phyloP scores from a whole-genome alignment of 306 rosid species.

The Herpetospermum pedunculosum region DNA sequence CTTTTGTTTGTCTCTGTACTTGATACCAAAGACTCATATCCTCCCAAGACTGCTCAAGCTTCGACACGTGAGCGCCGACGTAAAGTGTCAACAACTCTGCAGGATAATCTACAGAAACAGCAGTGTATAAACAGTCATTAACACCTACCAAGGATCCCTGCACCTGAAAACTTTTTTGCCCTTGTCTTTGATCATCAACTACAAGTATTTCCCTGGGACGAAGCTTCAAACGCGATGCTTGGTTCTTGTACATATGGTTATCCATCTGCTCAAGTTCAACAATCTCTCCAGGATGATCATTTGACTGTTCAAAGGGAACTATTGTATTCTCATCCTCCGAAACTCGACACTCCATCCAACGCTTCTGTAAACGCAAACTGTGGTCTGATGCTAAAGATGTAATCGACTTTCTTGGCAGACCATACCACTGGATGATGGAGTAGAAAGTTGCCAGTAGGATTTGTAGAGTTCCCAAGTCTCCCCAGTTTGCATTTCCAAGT shows the following conservation, averaged over 20 bases:
- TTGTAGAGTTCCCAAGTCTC: conserved; percentile 78
- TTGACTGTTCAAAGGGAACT: conserved; percentile 40
- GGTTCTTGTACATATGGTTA: conserved; percentile 19
- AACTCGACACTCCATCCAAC: conserved; percentile 59
- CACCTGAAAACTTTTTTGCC: conserved; percentile 70
- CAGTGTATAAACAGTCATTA: conserved; percentile 47
- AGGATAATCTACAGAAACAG: conserved; percentile 57
- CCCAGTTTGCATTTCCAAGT: conserved; percentile 83
- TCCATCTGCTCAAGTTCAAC: conserved; percentile 60
- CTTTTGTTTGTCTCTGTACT: conserved; percentile 94
- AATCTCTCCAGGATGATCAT: conserved; percentile 51
- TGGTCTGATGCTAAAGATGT: conserved; percentile 74
- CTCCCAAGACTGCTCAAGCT: conserved; percentile 91
- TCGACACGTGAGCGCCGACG: conserved; percentile 74
- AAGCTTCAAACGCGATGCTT: conserved; percentile 43
- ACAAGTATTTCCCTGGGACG: conserved; percentile 47
- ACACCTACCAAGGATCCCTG: conserved; percentile 61
- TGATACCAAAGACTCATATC: conserved; percentile 98
- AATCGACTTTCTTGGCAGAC: conserved; percentile 76
- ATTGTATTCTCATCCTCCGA: conserved; percentile 43
- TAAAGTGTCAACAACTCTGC: conserved; percentile 42
- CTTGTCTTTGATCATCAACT: conserved; percentile 69
- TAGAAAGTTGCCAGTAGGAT: conserved; percentile 71
- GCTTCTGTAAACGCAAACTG: conserved; percentile 79
- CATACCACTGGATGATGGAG: conserved; percentile 74